Evolutionary conservation across 2,329 filamentous ascomycete species (phyloP), one percentile per base, ranked within the genome.

Genomic region (Didymella sp.): DNA sequence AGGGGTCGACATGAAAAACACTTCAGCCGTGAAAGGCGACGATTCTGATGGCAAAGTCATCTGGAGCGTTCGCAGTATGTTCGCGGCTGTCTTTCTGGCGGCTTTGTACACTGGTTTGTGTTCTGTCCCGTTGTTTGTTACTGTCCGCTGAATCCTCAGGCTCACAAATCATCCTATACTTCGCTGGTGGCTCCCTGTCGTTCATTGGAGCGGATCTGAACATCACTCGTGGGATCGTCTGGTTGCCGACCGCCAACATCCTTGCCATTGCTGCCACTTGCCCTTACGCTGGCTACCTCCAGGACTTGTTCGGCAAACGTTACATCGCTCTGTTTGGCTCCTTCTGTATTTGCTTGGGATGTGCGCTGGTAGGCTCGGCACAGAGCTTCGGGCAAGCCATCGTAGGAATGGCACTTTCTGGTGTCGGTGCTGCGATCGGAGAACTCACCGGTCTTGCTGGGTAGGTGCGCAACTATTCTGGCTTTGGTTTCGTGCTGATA

Each of bases 41-140:
- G 70, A 77, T 44, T 77, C 74, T 25, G 75, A 78, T 59, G 76
- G 76, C 25, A 75, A 76, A 46, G 69, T 77, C 13, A 62, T 65
- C 1, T 78, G 75, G 75, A 74, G 60, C 22, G 19, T 65, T 1
- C 68, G 72, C 25, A 70, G 73, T 49, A 66, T 76, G 7, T 63
- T 76, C 9, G 72, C 75, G 33, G 71, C 73, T 7, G 66, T 69
- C 7, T 78, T 74, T 50, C 66, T 77, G 24, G 70, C 74, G 12
- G 75, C 73, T 25, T 56, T 78, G 8, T 77, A 77, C 53, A 77
- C 74, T 12, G 74, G 60, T 62, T 38, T 9, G 28, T 21, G n/a
- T 19, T 19, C 49, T 13, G 11, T 7, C 30, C 15, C 21, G 11
- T 12, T 35, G 6, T n/a, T 41, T 3, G n/a, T 9, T 5, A 6